Base-by-base conservation (phyloP, 768 basidiomycete genomes). In the Xerocomellus intermedius region DNA sequence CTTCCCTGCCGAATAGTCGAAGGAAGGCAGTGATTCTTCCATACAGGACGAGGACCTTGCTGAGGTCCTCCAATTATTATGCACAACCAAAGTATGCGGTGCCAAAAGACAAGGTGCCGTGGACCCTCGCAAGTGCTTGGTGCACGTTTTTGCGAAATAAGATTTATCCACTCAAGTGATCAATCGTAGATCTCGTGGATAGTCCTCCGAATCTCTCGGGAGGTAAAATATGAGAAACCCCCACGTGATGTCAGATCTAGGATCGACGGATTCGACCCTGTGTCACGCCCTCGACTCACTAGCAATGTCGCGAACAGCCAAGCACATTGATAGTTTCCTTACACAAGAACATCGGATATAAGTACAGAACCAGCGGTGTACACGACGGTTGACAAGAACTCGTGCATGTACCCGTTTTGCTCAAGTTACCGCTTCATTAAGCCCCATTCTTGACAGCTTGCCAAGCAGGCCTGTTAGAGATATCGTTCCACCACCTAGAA, bases 401-500 rank as follows among this genome's bases (percentile, higher is more conserved):
- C 38, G 19, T 30, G 8, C 36, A 33, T 24, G 16, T 19, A 50
- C 16, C 21, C 14, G 21, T 50, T 38, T 37, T 14, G 19, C 12
- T 16, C 33, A 35, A 48, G 10, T 30, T 46, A 8, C 16, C 13
- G 21, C 17, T 24, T 56, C 24, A 30, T 13, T 7, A 57, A n/a
- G 58, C 67, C 1, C 74, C 74, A 13, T 73, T 67, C 65, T 79
- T 76, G 46, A 80, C 74, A 2, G 75, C 72, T 19, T 63, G 57
- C 82, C 82, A 84, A 16, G 80, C 59, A 10, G 73, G 67, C 54
- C 81, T 74, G 30, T 67, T 69, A 2, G 56, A 66, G 46, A 84
- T 68, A 0, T 78, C 80, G 36, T 77, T 75, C 75, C 76, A 83
- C 82, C 83, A 84, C 72, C 81, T 77, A 35, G 33, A 30, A 42